Conservation (phyloP, 805 yeast genomes). For the Pichia pseudocactophila region DNA sequence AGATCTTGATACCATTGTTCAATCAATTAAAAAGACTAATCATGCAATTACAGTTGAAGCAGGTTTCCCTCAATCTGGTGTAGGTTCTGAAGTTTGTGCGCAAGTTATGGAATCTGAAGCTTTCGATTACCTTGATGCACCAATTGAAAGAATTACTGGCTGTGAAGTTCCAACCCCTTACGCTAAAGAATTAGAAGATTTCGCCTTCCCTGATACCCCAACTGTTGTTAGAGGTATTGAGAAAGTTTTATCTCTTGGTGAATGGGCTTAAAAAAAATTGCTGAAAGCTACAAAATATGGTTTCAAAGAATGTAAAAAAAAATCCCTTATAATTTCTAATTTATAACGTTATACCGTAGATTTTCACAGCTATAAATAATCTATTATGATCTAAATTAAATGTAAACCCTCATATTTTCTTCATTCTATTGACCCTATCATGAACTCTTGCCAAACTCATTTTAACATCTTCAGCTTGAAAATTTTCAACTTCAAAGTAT, state of each 20-base stretch:
- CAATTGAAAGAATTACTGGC: slow-evolving; percentile 97
- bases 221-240: slow-evolving; percentile 80
- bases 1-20: slow-evolving; percentile 78
- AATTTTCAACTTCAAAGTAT: slow-evolving; percentile 55
- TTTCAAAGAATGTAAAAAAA: not conserved
- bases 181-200: slow-evolving; percentile 90
- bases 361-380: not conserved
- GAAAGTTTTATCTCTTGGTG: slow-evolving; percentile 60
- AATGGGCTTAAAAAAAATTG: slow-evolving; percentile 21
- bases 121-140: slow-evolving; percentile 96
- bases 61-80: slow-evolving; percentile 97
- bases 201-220: slow-evolving; percentile 96
- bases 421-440: slow-evolving; percentile 37
- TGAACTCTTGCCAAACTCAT: slow-evolving; percentile 57
- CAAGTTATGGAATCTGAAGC: slow-evolving; percentile 98
- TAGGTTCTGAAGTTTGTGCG: slow-evolving; percentile 96
- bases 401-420: too few relatives aligned
- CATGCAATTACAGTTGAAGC: slow-evolving; percentile 95
- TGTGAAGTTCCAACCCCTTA: slow-evolving; percentile 99
- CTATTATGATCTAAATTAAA: too few relatives aligned
- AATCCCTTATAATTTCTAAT: not conserved
- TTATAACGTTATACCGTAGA: not conserved
- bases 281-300: too few relatives aligned
- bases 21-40: slow-evolving; percentile 91
- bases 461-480: slow-evolving; percentile 62